A percentile compares a stretch with the other conserved stretches of the same genome.
phyloP scores from a whole-genome alignment of 805 yeast genomes.

The Metschnikowia bowlesiae region DNA sequence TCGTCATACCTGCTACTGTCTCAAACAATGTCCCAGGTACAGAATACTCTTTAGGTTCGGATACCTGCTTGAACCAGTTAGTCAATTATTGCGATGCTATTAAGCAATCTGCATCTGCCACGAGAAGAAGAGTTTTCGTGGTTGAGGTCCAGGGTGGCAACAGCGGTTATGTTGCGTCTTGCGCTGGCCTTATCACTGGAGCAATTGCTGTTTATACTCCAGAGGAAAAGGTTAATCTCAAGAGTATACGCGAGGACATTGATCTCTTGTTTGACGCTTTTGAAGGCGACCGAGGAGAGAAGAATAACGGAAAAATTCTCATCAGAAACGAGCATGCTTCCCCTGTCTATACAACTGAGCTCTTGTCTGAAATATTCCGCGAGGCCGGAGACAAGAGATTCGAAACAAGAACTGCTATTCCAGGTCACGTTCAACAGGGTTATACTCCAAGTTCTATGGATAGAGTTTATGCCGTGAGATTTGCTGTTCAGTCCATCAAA shows the following conservation, averaged over 20 bases:
- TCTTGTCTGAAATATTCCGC: constrained; percentile 77
- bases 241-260: constrained; percentile 17
- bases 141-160: constrained; percentile 98
- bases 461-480: constrained; percentile 82
- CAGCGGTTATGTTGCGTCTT: constrained; percentile 89
- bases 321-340: constrained; percentile 84
- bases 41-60: constrained; percentile 91
- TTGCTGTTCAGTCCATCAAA: constrained; percentile 84
- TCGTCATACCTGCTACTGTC: constrained; percentile 89
- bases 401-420: constrained; percentile 91
- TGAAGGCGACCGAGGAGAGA: constrained; percentile 69
- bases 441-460: constrained; percentile 93
- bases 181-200: constrained; percentile 80
- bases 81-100: constrained; percentile 92
- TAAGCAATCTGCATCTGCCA: constrained; percentile 90
- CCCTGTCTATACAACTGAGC: constrained; percentile 71
- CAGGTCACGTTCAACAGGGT: constrained; percentile 99
- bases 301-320: constrained; percentile 79
- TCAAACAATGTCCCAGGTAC: constrained; percentile 99
- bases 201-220: constrained; percentile 91
- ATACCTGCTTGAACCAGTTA: constrained; percentile 89
- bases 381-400: constrained; percentile 73
- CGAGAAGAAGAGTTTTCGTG: constrained; percentile 90
- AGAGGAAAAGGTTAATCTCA: constrained; percentile 66
- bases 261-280: constrained; percentile 60